phyloP scores from a whole-genome alignment of 2,329 filamentous ascomycete species.

The Monosporascus sp. region DNA sequence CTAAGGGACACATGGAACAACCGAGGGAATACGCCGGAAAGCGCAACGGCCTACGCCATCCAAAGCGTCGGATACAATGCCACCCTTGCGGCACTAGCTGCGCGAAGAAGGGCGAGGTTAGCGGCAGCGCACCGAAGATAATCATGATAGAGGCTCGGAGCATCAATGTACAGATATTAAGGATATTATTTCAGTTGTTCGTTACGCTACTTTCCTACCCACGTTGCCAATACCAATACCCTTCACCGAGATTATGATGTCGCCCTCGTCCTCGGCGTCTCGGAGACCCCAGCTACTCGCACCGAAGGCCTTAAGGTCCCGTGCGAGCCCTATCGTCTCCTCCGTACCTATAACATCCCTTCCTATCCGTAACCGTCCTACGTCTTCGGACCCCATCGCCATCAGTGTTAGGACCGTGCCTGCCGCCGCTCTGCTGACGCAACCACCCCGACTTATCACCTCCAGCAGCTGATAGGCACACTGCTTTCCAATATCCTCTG shows the following conservation, averaged over 20 bases:
- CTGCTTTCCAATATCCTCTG: slow-evolving; percentile 84
- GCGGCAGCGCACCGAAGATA: slow-evolving; percentile 22
- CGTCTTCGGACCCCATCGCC: slow-evolving; percentile 97
- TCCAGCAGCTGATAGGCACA: slow-evolving; percentile 90
- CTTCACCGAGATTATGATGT: slow-evolving; percentile 86
- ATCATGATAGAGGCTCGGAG: slow-evolving; percentile 14
- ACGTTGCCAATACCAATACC: slow-evolving; percentile 92
- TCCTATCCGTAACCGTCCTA: slow-evolving; percentile 78
- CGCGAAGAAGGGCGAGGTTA: slow-evolving; percentile 35
- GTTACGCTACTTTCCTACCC: slow-evolving; percentile 74
- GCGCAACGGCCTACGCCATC: slow-evolving; percentile 45
- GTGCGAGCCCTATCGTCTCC: slow-evolving; percentile 71
- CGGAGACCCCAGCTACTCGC: slow-evolving; percentile 86
- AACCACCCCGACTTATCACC: slow-evolving; percentile 75
- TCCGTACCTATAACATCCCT: slow-evolving; percentile 78
- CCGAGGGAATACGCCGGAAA: slow-evolving; percentile 31
- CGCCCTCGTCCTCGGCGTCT: slow-evolving; percentile 62
- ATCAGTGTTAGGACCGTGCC: slow-evolving; percentile 79
- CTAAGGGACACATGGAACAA: slow-evolving; percentile 43
- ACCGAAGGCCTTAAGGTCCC: slow-evolving; percentile 85
- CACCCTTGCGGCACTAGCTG: slow-evolving; percentile 47
- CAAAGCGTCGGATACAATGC: slow-evolving; percentile 52
- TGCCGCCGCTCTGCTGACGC: slow-evolving; percentile 67
- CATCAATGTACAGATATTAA: slow-evolving; percentile 23
- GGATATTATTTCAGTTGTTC: slow-evolving; percentile 16